Evolutionary conservation across 371 early-diverging fungal genomes (phyloP).

Genomic region (Thermomucor indicae-seudaticae): DNA sequence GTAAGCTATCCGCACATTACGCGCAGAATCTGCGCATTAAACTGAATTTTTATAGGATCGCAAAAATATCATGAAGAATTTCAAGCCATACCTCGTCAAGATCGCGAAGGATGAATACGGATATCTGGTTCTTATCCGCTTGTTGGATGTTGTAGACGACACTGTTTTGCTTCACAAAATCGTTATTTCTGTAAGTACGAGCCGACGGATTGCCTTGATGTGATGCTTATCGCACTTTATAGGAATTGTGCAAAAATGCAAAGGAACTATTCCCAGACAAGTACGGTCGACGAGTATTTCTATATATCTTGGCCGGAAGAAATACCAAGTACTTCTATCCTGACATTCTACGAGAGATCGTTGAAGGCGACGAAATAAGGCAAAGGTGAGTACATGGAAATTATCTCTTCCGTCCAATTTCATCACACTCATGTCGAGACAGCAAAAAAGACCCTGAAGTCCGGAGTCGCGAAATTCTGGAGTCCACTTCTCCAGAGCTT

Average conservation of each 20-base stretch:
- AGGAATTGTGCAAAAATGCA: slow-evolving; percentile 53
- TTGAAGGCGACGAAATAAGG: slow-evolving; percentile 58
- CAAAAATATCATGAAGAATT: slow-evolving; percentile 82
- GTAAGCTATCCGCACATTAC: slow-evolving; percentile 11
- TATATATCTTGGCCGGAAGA: slow-evolving; percentile 73
- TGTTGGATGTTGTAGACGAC: slow-evolving; percentile 91
- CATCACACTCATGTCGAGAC: background rate
- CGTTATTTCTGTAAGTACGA: slow-evolving; percentile 52
- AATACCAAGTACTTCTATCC: slow-evolving; percentile 66
- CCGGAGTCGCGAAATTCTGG: slow-evolving; percentile 61
- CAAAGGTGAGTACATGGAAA: slow-evolving; percentile 26
- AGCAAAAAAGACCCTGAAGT: slow-evolving; percentile 72
- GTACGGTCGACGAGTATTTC: slow-evolving; percentile 70
- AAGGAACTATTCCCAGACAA: slow-evolving; percentile 62
- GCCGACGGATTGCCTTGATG: background rate
- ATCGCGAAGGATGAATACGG: slow-evolving; percentile 91
- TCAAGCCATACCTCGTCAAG: slow-evolving; percentile 80
- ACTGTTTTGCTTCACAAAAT: slow-evolving; percentile 84
- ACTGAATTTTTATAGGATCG: slow-evolving; percentile 62
- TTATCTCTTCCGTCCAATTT: background rate
- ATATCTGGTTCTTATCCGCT: slow-evolving; percentile 76
- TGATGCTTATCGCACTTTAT: background rate
- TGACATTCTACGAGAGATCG: slow-evolving; percentile 59
- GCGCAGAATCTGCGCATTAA: background rate
- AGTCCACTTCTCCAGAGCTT: slow-evolving; percentile 53